These are phyloP conservation scores for Pleurotus ostreatus DNA, from an alignment of 768 basidiomycete genomes.

Conservation along the genomic window DNA sequence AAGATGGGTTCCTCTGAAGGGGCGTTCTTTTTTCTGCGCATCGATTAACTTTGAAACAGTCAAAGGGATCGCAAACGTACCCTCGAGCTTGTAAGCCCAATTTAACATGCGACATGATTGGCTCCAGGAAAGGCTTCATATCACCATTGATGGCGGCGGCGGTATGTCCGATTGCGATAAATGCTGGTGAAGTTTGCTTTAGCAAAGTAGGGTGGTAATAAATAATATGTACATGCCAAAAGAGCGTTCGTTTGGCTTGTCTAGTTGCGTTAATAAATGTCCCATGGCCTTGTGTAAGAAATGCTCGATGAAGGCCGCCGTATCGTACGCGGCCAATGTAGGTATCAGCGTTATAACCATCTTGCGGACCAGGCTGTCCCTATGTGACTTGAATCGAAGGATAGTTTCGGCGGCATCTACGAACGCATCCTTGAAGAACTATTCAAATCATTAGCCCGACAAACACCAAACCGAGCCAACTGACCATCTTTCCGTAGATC, in stretches of 20 bases:
- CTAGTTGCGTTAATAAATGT: constrained; percentile 81
- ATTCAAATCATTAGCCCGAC: not conserved
- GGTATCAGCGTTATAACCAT: constrained; percentile 97
- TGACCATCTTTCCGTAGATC: constrained; percentile 90
- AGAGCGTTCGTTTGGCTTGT: constrained; percentile 84
- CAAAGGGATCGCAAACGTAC: constrained; percentile 33
- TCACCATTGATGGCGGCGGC: constrained; percentile 88
- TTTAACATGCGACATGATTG: constrained; percentile 87
- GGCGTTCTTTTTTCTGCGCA: constrained; percentile 74
- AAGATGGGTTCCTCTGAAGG: constrained; percentile 94
- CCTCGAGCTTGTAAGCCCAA: constrained; percentile 83
- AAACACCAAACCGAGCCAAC: constrained; percentile 20
- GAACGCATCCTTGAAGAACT: constrained; percentile 90
- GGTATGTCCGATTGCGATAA: constrained; percentile 94
- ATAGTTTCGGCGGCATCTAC: constrained; percentile 87
- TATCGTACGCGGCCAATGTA: constrained; percentile 91
- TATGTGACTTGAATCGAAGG: constrained; percentile 80
- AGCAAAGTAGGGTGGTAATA: constrained; percentile 6
- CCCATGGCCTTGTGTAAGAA: constrained; percentile 94
- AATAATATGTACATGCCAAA: constrained; percentile 56
- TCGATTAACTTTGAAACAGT: not conserved
- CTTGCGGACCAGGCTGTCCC: constrained; percentile 84
- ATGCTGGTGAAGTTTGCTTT: constrained; percentile 48
- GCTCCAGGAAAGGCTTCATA: constrained; percentile 94
- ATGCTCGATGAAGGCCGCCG: constrained; percentile 85